A percentile compares a stretch with the other conserved stretches of the same genome.
phyloP scores from a whole-genome alignment of 352 stramenopile genomes.

The Peronospora tabacina region DNA sequence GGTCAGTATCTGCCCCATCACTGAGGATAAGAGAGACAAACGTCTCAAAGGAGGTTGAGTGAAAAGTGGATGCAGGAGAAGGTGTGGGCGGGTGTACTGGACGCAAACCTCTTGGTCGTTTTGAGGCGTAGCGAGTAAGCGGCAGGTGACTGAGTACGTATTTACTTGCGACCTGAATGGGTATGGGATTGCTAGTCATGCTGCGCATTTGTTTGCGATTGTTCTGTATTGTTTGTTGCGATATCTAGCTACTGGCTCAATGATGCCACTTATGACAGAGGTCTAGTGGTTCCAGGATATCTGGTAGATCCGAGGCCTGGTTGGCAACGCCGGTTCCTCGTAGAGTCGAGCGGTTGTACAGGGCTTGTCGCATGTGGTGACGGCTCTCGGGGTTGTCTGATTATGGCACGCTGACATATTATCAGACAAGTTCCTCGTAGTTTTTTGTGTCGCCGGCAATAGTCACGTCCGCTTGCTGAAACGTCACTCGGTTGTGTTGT shows the following conservation, averaged over 20 bases:
- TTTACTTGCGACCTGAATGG: too few relatives aligned
- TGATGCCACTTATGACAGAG: too few relatives aligned
- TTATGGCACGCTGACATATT: not conserved
- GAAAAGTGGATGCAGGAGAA: not conserved
- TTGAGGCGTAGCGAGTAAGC: too few relatives aligned
- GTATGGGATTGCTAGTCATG: too few relatives aligned
- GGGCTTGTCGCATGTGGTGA: not conserved
- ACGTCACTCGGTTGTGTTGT: not conserved
- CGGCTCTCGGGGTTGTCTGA: not conserved
- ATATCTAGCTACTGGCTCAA: too few relatives aligned
- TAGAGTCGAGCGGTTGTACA: not conserved
- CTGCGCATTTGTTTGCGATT: too few relatives aligned
- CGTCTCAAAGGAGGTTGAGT: too few relatives aligned
- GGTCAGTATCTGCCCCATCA: constrained; percentile 14
- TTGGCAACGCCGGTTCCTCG: not conserved
- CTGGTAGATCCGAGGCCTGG: not conserved
- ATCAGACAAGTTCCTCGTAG: not conserved
- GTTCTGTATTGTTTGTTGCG: too few relatives aligned
- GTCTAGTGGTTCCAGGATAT: not conserved
- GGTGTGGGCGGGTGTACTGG: too few relatives aligned
- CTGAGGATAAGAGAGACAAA: not conserved
- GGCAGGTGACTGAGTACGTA: too few relatives aligned
- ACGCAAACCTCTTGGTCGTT: too few relatives aligned
- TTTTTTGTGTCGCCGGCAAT: not conserved
- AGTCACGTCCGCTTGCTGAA: not conserved